Percentiles rank a stretch among this genome's conserved stretches.
Conservation (phyloP, 2,329 filamentous ascomycete genomes). For the Fusarium decemcellulare region DNA sequence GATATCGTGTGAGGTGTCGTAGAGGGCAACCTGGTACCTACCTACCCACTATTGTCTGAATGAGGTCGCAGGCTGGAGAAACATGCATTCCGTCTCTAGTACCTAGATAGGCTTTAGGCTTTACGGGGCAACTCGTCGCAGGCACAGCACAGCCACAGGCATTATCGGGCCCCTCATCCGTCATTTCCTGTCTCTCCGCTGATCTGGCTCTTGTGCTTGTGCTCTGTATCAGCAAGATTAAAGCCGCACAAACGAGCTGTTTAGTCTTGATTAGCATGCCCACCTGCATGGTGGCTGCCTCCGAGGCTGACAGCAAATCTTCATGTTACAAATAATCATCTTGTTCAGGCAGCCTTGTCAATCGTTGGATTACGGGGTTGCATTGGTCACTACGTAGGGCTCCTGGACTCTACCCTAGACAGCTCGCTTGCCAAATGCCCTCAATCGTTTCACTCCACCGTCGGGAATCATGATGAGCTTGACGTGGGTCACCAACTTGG, state of each 20-base stretch:
- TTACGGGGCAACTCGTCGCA: conserved; percentile 13
- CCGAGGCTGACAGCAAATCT: background rate
- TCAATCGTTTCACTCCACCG: conserved; percentile 90
- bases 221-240: conserved; percentile 19
- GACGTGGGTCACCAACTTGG: conserved; percentile 80
- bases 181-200: conserved; percentile 4
- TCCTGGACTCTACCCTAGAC: conserved; percentile 33
- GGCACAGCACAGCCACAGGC: conserved; percentile 38
- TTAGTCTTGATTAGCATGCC: conserved; percentile 33
- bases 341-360: background rate
- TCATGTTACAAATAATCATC: background rate
- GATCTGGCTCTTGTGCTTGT: too few species aligned
- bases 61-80: conserved; percentile 41
- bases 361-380: conserved; percentile 13
- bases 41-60: conserved; percentile 42
- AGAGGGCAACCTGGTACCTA: conserved; percentile 24
- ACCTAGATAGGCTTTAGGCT: too few species aligned
- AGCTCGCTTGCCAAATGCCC: conserved; percentile 59
- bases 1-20: conserved; percentile 44
- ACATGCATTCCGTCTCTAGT: conserved; percentile 44
- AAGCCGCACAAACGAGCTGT: conserved; percentile 33
- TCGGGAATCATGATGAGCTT: conserved; percentile 96
- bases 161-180: conserved; percentile 7
- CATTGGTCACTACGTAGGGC: conserved; percentile 8
- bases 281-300: conserved; percentile 2